Evolutionary conservation across 805 yeast genomes (phyloP).

Genomic region (Lachancea dasiensis): DNA sequence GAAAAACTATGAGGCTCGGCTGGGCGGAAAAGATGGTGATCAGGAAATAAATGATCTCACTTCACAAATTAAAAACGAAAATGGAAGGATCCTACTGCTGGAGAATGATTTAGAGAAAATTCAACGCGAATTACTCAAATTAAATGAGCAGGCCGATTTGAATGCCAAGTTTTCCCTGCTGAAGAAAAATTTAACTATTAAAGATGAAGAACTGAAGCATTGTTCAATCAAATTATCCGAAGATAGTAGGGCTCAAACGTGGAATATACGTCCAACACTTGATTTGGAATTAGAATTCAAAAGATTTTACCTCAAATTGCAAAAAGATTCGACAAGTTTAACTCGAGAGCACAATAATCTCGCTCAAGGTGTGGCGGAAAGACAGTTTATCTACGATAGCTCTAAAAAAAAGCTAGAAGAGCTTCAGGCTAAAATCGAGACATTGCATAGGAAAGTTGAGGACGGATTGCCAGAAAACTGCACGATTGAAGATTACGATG

Average conservation of each 20-base stretch:
- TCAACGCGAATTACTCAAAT: slow-evolving; percentile 43
- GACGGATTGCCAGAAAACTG: slow-evolving; percentile 35
- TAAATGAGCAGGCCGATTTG: slow-evolving; percentile 53
- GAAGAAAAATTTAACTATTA: slow-evolving; percentile 20
- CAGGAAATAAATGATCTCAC: slow-evolving; percentile 30
- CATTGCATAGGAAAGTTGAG: slow-evolving; percentile 19
- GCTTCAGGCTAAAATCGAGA: slow-evolving; percentile 9
- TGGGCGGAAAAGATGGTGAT: slow-evolving; percentile 28
- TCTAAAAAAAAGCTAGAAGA: slow-evolving; percentile 12
- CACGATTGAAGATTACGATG: slow-evolving; percentile 46
- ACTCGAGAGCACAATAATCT: slow-evolving; percentile 13
- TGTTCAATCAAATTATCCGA: slow-evolving; percentile 1
- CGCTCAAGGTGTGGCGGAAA: slow-evolving; percentile 18
- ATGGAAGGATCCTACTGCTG: slow-evolving; percentile 32
- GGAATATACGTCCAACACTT: slow-evolving; percentile 11
- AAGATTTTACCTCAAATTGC: slow-evolving; percentile 16
- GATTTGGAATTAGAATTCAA: slow-evolving; percentile 22
- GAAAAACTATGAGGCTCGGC: slow-evolving; percentile 33
- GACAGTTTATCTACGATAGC: slow-evolving; percentile 10
- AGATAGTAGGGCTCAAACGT: slow-evolving; percentile 11
- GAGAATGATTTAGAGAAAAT: slow-evolving; percentile 49
- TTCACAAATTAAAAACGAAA: slow-evolving; percentile 34
- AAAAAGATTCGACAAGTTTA: slow-evolving; percentile 16
- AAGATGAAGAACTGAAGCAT: slow-evolving; percentile 11
- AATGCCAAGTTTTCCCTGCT: slow-evolving; percentile 46